Percentiles rank a stretch among this genome's conserved stretches.
These are phyloP conservation scores for Moesziomyces sp. DNA, from an alignment of 1,284 basidiomycete species.

Conservation along the genomic window DNA sequence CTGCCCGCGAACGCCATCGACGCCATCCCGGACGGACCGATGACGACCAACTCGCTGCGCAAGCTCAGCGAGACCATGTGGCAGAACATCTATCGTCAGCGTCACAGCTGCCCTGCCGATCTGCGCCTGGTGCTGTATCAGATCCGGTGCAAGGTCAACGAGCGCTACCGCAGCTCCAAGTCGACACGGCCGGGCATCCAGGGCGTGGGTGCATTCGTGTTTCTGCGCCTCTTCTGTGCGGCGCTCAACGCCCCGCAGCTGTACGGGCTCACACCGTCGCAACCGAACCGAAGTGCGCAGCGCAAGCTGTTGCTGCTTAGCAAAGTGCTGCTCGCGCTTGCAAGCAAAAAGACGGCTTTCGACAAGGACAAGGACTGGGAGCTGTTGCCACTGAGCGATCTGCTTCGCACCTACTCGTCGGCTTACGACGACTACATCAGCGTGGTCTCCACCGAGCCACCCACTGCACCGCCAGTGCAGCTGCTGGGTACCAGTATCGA, in stretches of 20 bases:
- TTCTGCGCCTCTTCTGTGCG: slow-evolving; percentile 60
- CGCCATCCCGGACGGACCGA: slow-evolving; percentile 33
- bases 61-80: slow-evolving; percentile 51
- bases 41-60: slow-evolving; percentile 33
- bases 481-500: slow-evolving; percentile 40
- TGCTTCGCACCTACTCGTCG: slow-evolving; percentile 45
- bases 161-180: slow-evolving; percentile 33
- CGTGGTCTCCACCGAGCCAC: slow-evolving; percentile 54
- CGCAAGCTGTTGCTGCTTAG: slow-evolving; percentile 50
- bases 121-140: slow-evolving; percentile 47
- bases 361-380: slow-evolving; percentile 60
- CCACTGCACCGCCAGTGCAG: slow-evolving; percentile 21
- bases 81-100: slow-evolving; percentile 56
- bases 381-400: slow-evolving; percentile 45
- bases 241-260: slow-evolving; percentile 59
- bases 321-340: slow-evolving; percentile 56
- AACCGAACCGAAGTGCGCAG: slow-evolving; percentile 25
- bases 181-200: slow-evolving; percentile 55
- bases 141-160: slow-evolving; percentile 56
- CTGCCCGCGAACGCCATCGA: slow-evolving; percentile 25
- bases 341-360: slow-evolving; percentile 52
- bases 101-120: slow-evolving; percentile 57
- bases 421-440: slow-evolving; percentile 62
- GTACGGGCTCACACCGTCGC: slow-evolving; percentile 51
- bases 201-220: slow-evolving; percentile 60